Conservation (phyloP, 257 asterid genomes). For the Mitragyna speciosa region DNA sequence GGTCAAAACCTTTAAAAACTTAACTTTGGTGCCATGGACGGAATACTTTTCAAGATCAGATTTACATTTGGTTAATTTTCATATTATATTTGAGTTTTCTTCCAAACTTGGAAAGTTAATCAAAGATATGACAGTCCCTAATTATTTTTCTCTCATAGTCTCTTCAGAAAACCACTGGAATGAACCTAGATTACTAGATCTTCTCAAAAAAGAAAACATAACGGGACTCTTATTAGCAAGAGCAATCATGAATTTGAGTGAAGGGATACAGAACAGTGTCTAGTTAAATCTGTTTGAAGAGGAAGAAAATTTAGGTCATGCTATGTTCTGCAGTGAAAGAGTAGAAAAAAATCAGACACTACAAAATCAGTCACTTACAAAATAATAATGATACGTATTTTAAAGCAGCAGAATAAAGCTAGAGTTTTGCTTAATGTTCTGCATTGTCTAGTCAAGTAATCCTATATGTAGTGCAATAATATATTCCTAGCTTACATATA, state of each 20-base stretch:
- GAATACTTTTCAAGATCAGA: not conserved
- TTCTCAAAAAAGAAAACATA: not conserved
- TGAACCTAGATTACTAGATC: not conserved
- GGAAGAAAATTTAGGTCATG: not conserved
- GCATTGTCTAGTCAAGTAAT: not conserved
- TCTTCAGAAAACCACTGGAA: not conserved
- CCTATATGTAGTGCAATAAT: slow-evolving; percentile 7
- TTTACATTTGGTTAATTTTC: not conserved
- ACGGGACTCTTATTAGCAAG: not conserved
- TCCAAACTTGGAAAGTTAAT: not conserved
- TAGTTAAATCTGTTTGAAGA: not conserved
- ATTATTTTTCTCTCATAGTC: not conserved
- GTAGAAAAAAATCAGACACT: slow-evolving; percentile 7
- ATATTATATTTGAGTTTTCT: not conserved
- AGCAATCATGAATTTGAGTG: not conserved
- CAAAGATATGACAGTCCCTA: not conserved
- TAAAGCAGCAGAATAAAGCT: slow-evolving; percentile 17
- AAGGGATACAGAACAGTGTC: not conserved
- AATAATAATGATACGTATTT: slow-evolving; percentile 13
- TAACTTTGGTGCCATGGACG: not conserved
- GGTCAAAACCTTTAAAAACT: not conserved
- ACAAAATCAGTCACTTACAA: slow-evolving; percentile 20
- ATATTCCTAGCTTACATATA: slow-evolving; percentile 4
- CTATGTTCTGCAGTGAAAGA: no score
- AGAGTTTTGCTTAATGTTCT: slow-evolving; percentile 17